These are phyloP conservation scores for Wickerhamiella sorbophila DNA, from an alignment of 805 yeast species.

Conservation along the genomic window DNA sequence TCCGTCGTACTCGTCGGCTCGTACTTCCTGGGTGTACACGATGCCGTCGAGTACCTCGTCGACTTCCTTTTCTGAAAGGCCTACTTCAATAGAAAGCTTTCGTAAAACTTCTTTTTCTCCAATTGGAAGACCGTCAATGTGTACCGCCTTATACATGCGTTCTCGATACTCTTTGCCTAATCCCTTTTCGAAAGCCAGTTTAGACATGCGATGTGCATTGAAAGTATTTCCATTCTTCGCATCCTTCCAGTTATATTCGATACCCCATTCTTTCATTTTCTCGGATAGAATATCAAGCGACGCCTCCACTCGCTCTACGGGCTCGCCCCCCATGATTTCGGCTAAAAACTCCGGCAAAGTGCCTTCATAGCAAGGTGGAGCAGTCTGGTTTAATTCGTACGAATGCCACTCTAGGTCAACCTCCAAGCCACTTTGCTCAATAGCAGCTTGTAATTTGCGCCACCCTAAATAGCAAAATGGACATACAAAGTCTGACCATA, in stretches of 20 bases:
- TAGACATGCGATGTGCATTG: not conserved
- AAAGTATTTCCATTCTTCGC: constrained; percentile 1
- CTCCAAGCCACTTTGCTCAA: not conserved
- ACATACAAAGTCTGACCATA: not conserved
- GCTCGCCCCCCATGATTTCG: not conserved
- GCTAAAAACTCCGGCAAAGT: not conserved
- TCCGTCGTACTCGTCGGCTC: not conserved
- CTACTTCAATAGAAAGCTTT: not conserved
- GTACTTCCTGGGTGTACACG: not conserved
- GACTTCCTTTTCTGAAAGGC: not conserved
- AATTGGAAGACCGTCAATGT: not conserved
- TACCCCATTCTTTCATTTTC: not conserved
- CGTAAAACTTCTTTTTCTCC: not conserved
- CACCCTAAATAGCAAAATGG: constrained; percentile 1
- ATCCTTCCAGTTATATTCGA: not conserved
- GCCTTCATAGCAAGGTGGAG: not conserved
- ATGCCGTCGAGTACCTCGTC: not conserved
- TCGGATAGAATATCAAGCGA: not conserved
- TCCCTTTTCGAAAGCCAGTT: not conserved
- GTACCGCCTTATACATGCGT: not conserved
- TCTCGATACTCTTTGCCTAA: not conserved
- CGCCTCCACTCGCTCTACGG: not conserved
- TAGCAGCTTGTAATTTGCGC: not conserved
- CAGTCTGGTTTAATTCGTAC: not conserved
- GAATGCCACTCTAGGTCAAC: not conserved